These are phyloP conservation scores for Neostapfia colusana DNA, from an alignment of 176 grass and related monocot genomes.

Conservation along the genomic window DNA sequence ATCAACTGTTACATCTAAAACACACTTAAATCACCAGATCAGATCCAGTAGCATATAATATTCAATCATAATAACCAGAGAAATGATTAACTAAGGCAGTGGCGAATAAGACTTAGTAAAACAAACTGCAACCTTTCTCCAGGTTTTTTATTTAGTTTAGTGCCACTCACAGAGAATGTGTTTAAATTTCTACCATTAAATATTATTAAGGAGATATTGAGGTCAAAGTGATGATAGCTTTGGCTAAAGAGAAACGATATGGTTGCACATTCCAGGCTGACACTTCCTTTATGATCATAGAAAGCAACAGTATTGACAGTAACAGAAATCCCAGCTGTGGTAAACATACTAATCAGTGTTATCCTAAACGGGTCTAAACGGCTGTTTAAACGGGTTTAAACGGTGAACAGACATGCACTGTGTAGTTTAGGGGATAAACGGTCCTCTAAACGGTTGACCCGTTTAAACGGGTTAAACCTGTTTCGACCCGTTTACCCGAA, in stretches of 20 bases:
- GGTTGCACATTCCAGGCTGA: not conserved
- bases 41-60: not conserved
- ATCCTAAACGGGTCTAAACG: no score
- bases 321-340: no score
- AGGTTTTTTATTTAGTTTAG: not conserved
- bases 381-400: no score
- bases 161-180: not conserved
- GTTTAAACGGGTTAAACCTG: no score
- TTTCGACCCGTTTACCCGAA: no score
- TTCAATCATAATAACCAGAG: conserved; percentile 17
- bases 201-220: not conserved
- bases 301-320: no score
- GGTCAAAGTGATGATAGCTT: not conserved
- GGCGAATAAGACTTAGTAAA: conserved; percentile 23
- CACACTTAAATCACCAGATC: no score
- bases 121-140: conserved; percentile 3
- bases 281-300: not conserved
- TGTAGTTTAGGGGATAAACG: no score
- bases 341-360: no score
- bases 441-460: no score
- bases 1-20: not conserved
- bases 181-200: not conserved
- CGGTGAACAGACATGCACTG: no score
- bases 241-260: conserved; percentile 15
- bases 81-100: not conserved